A percentile compares a stretch with the other conserved stretches of the same genome.
Evolutionary conservation across 495 filamentous ascomycete genomes (phyloP).

Genomic region (Xylaria intraflava): DNA sequence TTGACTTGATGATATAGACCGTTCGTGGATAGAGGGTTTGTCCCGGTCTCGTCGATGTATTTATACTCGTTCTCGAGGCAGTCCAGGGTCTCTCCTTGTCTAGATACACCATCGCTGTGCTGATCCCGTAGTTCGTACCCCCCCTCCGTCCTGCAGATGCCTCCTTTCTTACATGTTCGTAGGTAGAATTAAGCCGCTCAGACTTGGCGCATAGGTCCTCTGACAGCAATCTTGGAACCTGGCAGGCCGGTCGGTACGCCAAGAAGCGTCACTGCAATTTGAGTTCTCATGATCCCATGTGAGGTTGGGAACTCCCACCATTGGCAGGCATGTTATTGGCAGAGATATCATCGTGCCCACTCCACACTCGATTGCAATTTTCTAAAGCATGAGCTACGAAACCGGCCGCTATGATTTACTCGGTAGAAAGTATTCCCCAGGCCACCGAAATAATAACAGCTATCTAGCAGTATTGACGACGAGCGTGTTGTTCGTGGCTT

Average conservation of each 20-base stretch:
- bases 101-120: not conserved
- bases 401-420: not conserved
- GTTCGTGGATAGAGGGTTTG: not conserved
- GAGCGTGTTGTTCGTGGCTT: no score
- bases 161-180: constrained; percentile 14
- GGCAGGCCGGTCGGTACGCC: constrained; percentile 4
- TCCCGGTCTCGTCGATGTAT: not conserved
- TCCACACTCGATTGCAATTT: constrained; percentile 2
- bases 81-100: not conserved
- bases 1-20: not conserved
- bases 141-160: not conserved
- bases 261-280: constrained; percentile 2
- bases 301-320: not conserved
- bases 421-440: not conserved
- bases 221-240: constrained; percentile 7
- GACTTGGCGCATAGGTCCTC: constrained; percentile 25
- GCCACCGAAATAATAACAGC: not conserved
- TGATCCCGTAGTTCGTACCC: not conserved
- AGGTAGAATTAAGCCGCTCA: constrained; percentile 15
- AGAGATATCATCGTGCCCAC: not conserved
- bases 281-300: constrained; percentile 9
- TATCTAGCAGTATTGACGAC: no score
- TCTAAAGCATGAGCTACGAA: not conserved
- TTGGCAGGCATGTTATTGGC: constrained; percentile 2
- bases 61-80: constrained; percentile 4